Conservation (phyloP, 208 protist genomes). For the Angomonas desouzai region DNA sequence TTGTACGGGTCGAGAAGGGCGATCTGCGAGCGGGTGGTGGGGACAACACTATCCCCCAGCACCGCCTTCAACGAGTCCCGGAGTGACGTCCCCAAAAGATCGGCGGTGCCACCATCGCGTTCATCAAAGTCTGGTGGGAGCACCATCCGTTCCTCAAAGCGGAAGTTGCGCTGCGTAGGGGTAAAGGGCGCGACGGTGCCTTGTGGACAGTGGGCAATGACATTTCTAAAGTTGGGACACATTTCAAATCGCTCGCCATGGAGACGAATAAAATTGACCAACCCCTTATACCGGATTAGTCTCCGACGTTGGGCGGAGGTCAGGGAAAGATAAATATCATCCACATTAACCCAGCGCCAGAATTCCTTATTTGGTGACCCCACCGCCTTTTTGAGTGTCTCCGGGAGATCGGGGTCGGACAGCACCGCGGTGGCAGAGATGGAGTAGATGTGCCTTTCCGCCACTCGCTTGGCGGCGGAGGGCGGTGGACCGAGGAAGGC, state of each 20-base stretch:
- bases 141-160: constrained; percentile 60
- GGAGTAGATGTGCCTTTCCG: neutral
- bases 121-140: constrained; percentile 66
- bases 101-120: constrained; percentile 32
- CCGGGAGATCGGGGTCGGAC: neutral
- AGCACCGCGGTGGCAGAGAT: neutral
- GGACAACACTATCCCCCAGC: constrained; percentile 45
- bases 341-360: constrained; percentile 78
- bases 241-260: constrained; percentile 83
- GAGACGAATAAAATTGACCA: constrained; percentile 79
- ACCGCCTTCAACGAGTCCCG: constrained; percentile 33
- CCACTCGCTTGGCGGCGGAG: constrained; percentile 16
- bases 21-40: constrained; percentile 57
- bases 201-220: constrained; percentile 77
- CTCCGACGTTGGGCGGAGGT: constrained; percentile 36
- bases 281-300: constrained; percentile 49
- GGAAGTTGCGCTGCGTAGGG: constrained; percentile 54
- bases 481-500: constrained; percentile 73
- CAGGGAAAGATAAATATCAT: constrained; percentile 61
- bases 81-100: constrained; percentile 45
- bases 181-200: constrained; percentile 62
- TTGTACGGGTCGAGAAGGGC: constrained; percentile 82
- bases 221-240: constrained; percentile 57
- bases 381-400: neutral
- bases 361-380: neutral